A percentile compares a stretch with the other conserved stretches of the same genome.
phyloP scores from a whole-genome alignment of 345 rosid species.

The Geranium brycei region DNA sequence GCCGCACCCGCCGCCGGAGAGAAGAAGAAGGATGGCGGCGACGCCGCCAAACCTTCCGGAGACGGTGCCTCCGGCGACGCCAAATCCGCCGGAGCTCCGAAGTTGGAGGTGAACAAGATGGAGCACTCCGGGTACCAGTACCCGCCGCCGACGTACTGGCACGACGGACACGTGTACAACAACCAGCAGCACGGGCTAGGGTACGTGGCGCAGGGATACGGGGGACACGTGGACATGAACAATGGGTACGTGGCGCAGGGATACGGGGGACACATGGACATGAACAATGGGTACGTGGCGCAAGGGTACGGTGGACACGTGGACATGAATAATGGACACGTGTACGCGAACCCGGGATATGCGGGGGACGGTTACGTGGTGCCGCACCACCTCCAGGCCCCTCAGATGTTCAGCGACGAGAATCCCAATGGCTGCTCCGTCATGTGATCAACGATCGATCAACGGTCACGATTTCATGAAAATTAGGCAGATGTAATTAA shows the following conservation, averaged over 20 bases:
- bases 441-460: constrained; percentile 28
- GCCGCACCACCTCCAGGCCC: constrained; percentile 31
- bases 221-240: constrained; percentile 19
- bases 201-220: constrained; percentile 29
- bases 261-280: constrained; percentile 23
- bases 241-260: constrained; percentile 23
- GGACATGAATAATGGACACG: constrained; percentile 15
- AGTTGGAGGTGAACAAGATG: constrained; percentile 23
- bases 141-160: too few relatives aligned
- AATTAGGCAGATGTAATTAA: too few relatives aligned
- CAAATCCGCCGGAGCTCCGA: constrained; percentile 1
- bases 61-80: not conserved
- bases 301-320: constrained; percentile 23
- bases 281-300: constrained; percentile 19
- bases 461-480: not conserved
- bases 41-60: not conserved
- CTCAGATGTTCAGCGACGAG: constrained; percentile 87
- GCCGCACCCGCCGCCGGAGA: not conserved
- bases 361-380: constrained; percentile 14
- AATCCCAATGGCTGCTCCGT: constrained; percentile 74
- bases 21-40: constrained; percentile 2
- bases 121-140: constrained; percentile 5
- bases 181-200: too few relatives aligned
- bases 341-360: constrained; percentile 18
- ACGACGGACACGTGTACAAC: constrained; percentile 12